Evolutionary conservation across 441 rosid genomes (phyloP), one percentile per base, ranked within the genome.

Genomic region (Corymbia citriodora): DNA sequence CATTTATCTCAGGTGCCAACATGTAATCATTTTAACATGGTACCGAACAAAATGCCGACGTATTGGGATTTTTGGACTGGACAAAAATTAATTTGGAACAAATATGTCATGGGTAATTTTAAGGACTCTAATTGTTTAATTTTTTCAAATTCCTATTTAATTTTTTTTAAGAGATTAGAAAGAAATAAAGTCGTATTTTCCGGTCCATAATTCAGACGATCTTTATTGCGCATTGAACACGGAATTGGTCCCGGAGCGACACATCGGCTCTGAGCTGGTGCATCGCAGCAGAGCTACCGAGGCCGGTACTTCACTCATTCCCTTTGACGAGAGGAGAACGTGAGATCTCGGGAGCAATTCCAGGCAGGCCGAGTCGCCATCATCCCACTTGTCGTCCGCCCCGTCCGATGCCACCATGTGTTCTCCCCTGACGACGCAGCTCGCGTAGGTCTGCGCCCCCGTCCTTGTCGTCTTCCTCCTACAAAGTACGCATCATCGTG

Each of bases 51-150:
- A 65, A 65, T 65, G 36, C 18, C 3, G 14, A 63, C 72, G 31
- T 16, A n/a, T 15, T 0, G 74, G 3, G 18, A 68, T 2, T 68
- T 68, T 16, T 5, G 5, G 3, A n/a, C 17, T 1, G 8, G 16
- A 14, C 4, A 5, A 31, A 15, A 65, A 61, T 61, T 61, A 61
- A 61, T 27, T 27, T 61, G 31, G 0, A 15, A 12, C 27, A 61
- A 6, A 61, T 27, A 61, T 3, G 2, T 27, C 8, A 11, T 3
- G 1, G 7, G 25, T 6, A 16, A 54, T 54, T 54, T 54, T 18
- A 54, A 54, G 7, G 18, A 2, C 70, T 12, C 29, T 29, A 12
- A 63, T 29, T 63, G 70, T 14, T 53, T 53, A 40, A 40, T 53
- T 8, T 7, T n/a, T 8, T 3, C 1, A 36, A 72, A 11, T 5